Conservation (phyloP, 495 filamentous ascomycete genomes). For the Aspergillus campestris region DNA sequence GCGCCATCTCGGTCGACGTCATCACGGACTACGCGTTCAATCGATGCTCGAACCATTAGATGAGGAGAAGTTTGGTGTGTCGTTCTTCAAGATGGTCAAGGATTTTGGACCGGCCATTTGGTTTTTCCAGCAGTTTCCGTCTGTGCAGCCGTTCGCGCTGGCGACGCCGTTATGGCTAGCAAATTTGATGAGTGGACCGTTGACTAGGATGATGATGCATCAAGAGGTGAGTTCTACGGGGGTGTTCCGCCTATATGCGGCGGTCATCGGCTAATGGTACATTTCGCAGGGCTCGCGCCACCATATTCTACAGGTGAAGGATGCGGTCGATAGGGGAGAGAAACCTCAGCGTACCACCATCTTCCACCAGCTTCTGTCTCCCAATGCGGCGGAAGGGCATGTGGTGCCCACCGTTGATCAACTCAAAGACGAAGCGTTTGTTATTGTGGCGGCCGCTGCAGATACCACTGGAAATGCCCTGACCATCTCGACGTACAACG, state of each 20-base stretch:
- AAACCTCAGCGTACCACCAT: slow-evolving; percentile 17
- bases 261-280: background rate
- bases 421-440: slow-evolving; percentile 25
- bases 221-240: slow-evolving; percentile 11
- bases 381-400: slow-evolving; percentile 12
- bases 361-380: slow-evolving; percentile 26
- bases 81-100: slow-evolving; percentile 11
- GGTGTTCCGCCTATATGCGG: background rate
- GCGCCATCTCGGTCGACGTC: slow-evolving; percentile 33
- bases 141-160: slow-evolving; percentile 6
- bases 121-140: slow-evolving; percentile 19
- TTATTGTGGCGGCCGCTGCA: slow-evolving; percentile 22
- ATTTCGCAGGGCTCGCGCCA: slow-evolving; percentile 4
- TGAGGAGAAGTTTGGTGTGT: slow-evolving; percentile 9
- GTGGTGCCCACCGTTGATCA: slow-evolving; percentile 11
- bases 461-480: slow-evolving; percentile 36
- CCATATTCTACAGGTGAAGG: slow-evolving; percentile 11
- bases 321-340: slow-evolving; percentile 12
- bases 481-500: slow-evolving; percentile 27
- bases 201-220: slow-evolving; percentile 13
- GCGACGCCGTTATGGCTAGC: slow-evolving; percentile 16
- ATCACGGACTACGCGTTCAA: slow-evolving; percentile 38
- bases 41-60: slow-evolving; percentile 12
- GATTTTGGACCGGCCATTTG: slow-evolving; percentile 11
- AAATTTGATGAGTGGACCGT: slow-evolving; percentile 1